Evolutionary conservation across 257 asterid genomes (phyloP), one percentile per base, ranked within the genome.

Genomic region (Solanum medicagineum): DNA sequence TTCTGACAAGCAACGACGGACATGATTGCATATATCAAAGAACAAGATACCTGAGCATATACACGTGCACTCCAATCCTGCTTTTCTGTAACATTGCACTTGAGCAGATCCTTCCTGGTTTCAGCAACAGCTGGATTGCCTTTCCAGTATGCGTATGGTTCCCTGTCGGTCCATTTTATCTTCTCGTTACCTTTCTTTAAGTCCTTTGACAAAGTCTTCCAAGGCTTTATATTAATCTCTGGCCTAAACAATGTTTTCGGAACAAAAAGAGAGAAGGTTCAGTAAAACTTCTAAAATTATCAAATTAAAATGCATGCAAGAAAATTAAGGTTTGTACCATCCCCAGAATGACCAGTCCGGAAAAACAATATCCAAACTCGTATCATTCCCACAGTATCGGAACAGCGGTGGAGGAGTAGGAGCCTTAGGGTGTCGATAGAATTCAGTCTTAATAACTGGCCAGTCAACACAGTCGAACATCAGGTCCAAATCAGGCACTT

Each of bases 61-160:
- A 96, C 85, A 11, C 92, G 99, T 70, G 98, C 98, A 62, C 87
- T 88, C 99, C 99, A 96, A n/a, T 96, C 99, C 19, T 92, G 91
- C 62, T 90, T 83, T 20, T 91, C 94, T 0, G 98, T 90, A 57
- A 89, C 94, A 84, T 96, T 92, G 85, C 99, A 96, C 55, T 87
- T 94, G 82, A 93, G 91, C 82, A 96, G 89, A 86, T 95, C 98
- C 93, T 40, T 86, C 91, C 99, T 91, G 11, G 91, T 89, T 15
- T 70, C 56, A 54, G 94, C 89, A n/a, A 91, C 94, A 4, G 1
- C 4, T 1, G 95, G 97, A 86, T 92, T 93, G 51, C 98, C 99
- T 65, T 94, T 96, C 99, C 99, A 96, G 81, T 90, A 95, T 60
- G 99, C 98, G 86, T 91, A 85, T 7, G 97, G 96, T 84, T 94